phyloP scores from a whole-genome alignment of 805 yeast genomes.

The Starmerella bombicola region DNA sequence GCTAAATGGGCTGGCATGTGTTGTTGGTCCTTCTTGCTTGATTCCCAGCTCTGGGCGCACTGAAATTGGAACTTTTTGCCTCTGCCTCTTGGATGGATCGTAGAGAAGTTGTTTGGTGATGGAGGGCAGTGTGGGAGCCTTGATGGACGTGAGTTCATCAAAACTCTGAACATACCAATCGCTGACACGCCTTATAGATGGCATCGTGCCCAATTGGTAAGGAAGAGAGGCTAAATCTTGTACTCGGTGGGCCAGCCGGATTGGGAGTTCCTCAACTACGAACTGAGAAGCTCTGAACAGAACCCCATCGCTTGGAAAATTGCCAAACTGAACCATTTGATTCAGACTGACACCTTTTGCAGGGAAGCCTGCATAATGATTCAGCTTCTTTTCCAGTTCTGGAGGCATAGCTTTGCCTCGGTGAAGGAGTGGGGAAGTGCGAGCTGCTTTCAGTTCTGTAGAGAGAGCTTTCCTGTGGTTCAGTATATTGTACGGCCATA shows the following conservation, averaged over 20 bases:
- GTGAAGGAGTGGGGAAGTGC: conserved; percentile 7
- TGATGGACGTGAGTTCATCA: conserved; percentile 56
- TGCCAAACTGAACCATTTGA: conserved; percentile 88
- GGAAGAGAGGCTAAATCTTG: conserved; percentile 75
- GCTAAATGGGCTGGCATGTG: not conserved
- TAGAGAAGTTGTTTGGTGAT: conserved; percentile 28
- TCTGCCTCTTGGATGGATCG: conserved; percentile 17
- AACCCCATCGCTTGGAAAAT: conserved; percentile 63
- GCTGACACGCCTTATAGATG: conserved; percentile 60
- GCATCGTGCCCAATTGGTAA: conserved; percentile 56
- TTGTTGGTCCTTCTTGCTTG: conserved; percentile 23
- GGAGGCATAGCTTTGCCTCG: conserved; percentile 23
- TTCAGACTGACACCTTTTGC: conserved; percentile 75
- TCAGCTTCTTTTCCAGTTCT: conserved; percentile 42
- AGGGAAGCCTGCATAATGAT: conserved; percentile 55
- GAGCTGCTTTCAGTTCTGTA: not conserved
- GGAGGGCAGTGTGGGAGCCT: conserved; percentile 41
- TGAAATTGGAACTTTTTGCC: conserved; percentile 16
- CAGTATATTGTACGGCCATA: too few relatives aligned
- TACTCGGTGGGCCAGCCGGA: conserved; percentile 73
- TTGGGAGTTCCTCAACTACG: conserved; percentile 75
- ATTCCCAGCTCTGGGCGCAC: conserved; percentile 26
- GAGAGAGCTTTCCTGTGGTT: conserved; percentile 1
- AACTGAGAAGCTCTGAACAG: conserved; percentile 74
- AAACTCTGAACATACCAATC: conserved; percentile 89